Percentiles rank a stretch among this genome's conserved stretches.
Conservation (phyloP, 805 yeast species). For the Groenewaldozyma tartarivorans region DNA sequence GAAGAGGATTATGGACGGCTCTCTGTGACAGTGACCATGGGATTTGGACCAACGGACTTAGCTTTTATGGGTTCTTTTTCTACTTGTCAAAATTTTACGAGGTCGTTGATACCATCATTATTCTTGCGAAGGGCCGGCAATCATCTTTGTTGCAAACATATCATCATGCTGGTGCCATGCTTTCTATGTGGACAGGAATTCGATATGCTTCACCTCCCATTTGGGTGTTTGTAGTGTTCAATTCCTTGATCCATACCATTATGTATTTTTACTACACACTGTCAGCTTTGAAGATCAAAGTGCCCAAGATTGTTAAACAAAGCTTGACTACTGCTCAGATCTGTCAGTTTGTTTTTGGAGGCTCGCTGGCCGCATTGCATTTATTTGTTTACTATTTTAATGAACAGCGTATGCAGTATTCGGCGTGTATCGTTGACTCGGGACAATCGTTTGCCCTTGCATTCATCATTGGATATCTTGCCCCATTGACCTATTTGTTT, state of each 20-base stretch:
- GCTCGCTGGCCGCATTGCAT: conserved; percentile 56
- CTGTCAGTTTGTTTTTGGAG: conserved; percentile 59
- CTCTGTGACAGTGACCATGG: conserved; percentile 54
- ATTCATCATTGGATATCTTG: conserved; percentile 53
- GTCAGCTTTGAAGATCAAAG: conserved; percentile 46
- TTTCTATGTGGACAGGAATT: conserved; percentile 75
- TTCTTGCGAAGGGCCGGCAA: conserved; percentile 57
- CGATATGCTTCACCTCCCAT: conserved; percentile 64
- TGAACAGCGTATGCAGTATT: conserved; percentile 32
- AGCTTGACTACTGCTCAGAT: conserved; percentile 59
- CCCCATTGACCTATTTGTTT: conserved; percentile 59
- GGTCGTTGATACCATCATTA: conserved; percentile 58
- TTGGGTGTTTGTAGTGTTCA: conserved; percentile 73
- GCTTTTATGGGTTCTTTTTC: conserved; percentile 55
- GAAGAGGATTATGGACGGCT: conserved; percentile 37
- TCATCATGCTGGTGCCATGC: conserved; percentile 73
- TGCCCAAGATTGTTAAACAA: conserved; percentile 49
- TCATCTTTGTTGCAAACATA: conserved; percentile 61
- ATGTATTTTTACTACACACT: conserved; percentile 65
- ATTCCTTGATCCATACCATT: conserved; percentile 66
- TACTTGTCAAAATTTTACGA: conserved; percentile 65
- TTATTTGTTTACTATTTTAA: conserved; percentile 52
- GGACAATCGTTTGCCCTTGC: conserved; percentile 55
- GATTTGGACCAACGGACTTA: conserved; percentile 45
- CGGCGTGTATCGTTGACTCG: conserved; percentile 44